Conservation (phyloP, 2,329 filamentous ascomycete species). For the Aspergillus sp. region DNA sequence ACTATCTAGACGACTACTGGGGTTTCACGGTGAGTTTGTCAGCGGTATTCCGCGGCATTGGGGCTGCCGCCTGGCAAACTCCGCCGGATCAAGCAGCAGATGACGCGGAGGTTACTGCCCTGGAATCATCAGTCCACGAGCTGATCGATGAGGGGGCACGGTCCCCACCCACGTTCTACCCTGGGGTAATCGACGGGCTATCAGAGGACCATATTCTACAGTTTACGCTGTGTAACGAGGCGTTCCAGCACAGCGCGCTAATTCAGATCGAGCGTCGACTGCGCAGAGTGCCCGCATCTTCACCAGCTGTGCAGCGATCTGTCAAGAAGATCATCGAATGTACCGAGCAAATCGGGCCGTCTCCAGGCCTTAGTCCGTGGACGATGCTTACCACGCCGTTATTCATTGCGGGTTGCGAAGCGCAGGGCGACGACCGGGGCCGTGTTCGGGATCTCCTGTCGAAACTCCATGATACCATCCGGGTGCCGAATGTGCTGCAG, state of each 20-base stretch:
- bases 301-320: slow-evolving; percentile 34
- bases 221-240: slow-evolving; percentile 42
- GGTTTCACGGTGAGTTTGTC: slow-evolving; percentile 43
- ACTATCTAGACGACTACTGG: slow-evolving; percentile 46
- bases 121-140: slow-evolving; percentile 35
- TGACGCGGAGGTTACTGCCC: slow-evolving; percentile 22
- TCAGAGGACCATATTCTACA: slow-evolving; percentile 34
- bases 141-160: slow-evolving; percentile 35
- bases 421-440: slow-evolving; percentile 36
- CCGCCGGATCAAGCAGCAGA: slow-evolving; percentile 18
- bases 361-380: slow-evolving; percentile 41
- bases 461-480: slow-evolving; percentile 39
- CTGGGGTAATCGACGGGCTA: slow-evolving; percentile 34
- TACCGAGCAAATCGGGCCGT: slow-evolving; percentile 38
- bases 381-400: slow-evolving; percentile 45
- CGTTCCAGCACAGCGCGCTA: slow-evolving; percentile 45
- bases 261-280: slow-evolving; percentile 44
- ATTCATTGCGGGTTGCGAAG: slow-evolving; percentile 46
- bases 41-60: slow-evolving; percentile 40
- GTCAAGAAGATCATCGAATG: slow-evolving; percentile 42
- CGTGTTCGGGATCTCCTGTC: slow-evolving; percentile 33
- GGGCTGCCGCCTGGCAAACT: slow-evolving; percentile 35
- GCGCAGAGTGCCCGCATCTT: slow-evolving; percentile 30
- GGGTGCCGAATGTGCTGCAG: slow-evolving; percentile 43
- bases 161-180: slow-evolving; percentile 35